Base-by-base conservation (phyloP, 2,329 filamentous ascomycete genomes). In the Lojkania enalia region DNA sequence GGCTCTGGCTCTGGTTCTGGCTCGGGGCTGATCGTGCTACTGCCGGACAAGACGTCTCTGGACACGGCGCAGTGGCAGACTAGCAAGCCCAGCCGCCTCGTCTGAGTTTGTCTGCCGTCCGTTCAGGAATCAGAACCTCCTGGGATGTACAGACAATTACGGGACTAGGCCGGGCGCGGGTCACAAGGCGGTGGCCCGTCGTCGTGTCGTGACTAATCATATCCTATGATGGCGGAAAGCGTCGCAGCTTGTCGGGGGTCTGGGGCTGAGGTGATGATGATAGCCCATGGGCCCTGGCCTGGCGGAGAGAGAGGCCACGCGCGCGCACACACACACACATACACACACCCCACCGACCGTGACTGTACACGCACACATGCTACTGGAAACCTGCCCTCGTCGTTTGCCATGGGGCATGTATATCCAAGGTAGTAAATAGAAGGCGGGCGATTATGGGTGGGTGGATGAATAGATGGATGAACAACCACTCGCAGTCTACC, bases 131-230 rank as follows among this genome's bases (percentile, higher is more conserved):
- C 13, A n/a, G 35, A 27, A 20, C 16, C 27, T 27, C 7, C 23
- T 27, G 15, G 42, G 18, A 32, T 30, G 35, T 46, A 35, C 46
- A 48, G 30, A 48, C 41, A 47, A 46, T 20, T 27, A 42, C 32
- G 44, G 18, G 38, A 31, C 30, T 44, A 42, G 19, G 40, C 35
- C 20, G 30, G 48, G 40, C 23, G 49, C 53, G 54, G 54, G 57
- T 57, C 56, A 57, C 54, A 54, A 54, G 52, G 56, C 45, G 48
- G 51, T 39, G 37, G 44, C 47, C 44, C 42, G 54, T 20, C 48
- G 48, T 52, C 47, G 40, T 42, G 54, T 20, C 48, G 48, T 52
- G 51, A 41, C 48, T 46, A 54, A 54, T 51, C 51, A 51, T 49
- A 49, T 51, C 46, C 42, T 42, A 51, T 49, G 42, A 48, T 39